Conservation (phyloP, 106 monocot species). For the Agapanthus africanus region DNA sequence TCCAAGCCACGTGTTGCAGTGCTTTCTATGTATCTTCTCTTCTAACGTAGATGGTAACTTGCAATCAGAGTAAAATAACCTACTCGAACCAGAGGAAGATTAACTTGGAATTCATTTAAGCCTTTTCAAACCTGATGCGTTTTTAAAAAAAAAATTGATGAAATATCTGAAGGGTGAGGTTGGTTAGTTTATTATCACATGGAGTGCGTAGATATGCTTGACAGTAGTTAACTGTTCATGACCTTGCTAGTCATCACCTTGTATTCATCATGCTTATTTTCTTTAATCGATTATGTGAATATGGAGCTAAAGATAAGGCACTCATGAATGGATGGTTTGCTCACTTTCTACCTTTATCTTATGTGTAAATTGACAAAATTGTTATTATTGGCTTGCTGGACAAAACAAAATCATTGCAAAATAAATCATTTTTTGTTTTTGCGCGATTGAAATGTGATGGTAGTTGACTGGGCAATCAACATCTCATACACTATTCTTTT, state of each 20-base stretch:
- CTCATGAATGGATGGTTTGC: background rate
- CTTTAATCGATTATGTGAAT: background rate
- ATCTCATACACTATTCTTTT: background rate
- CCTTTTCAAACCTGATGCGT: background rate
- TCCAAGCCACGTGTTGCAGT: background rate
- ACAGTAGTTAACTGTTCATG: too few relatives aligned
- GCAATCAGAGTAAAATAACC: background rate
- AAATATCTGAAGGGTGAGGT: background rate
- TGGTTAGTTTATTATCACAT: background rate
- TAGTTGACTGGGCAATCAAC: background rate
- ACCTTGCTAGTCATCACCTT: too few relatives aligned
- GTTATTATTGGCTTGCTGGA: background rate
- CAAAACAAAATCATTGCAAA: background rate
- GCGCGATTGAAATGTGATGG: background rate
- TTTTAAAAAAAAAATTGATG: background rate
- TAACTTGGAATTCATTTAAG: background rate
- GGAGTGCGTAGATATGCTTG: background rate
- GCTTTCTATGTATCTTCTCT: background rate
- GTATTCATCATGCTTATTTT: too few relatives aligned
- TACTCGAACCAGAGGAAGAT: background rate
- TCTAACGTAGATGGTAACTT: background rate
- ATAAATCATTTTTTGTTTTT: too few relatives aligned
- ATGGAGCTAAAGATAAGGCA: background rate
- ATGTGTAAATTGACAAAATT: background rate
- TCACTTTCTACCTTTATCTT: background rate